Conservation (phyloP, 2,329 filamentous ascomycete genomes). For the Penicillium sp. region DNA sequence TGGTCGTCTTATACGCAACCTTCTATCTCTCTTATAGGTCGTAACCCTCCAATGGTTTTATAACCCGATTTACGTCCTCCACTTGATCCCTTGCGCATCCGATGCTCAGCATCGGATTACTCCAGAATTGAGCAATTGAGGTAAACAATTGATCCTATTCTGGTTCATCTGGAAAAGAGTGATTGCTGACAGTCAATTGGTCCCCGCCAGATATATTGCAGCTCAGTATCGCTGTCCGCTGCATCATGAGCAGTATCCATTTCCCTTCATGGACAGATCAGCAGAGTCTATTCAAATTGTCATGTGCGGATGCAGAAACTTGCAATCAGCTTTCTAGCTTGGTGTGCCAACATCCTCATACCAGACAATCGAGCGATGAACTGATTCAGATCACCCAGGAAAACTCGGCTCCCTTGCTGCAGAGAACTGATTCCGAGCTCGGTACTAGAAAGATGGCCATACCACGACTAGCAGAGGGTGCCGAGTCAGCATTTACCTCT, state of each 20-base stretch:
- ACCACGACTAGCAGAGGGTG: slow-evolving; percentile 32
- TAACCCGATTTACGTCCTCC: slow-evolving; percentile 9
- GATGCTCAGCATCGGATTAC: slow-evolving; percentile 3
- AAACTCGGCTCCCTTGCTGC: slow-evolving; percentile 18
- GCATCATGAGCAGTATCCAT: slow-evolving; percentile 26
- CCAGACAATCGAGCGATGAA: not conserved
- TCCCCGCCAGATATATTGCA: not conserved
- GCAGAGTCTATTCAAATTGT: slow-evolving; percentile 28
- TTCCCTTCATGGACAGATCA: slow-evolving; percentile 31
- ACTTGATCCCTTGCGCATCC: slow-evolving; percentile 1
- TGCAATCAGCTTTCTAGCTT: slow-evolving; percentile 27
- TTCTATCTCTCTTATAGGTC: slow-evolving; percentile 6
- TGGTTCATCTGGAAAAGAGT: not conserved
- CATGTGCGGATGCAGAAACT: slow-evolving; percentile 29
- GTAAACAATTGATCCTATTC: not conserved
- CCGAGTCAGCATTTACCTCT: slow-evolving; percentile 30
- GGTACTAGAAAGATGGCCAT: slow-evolving; percentile 34
- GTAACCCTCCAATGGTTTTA: slow-evolving; percentile 7
- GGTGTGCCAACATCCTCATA: slow-evolving; percentile 16
- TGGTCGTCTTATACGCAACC: slow-evolving; percentile 6
- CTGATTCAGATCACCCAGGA: slow-evolving; percentile 21
- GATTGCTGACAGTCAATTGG: not conserved
- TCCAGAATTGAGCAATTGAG: not conserved
- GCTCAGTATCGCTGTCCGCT: slow-evolving; percentile 1
- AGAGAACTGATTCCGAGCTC: slow-evolving; percentile 20